Conservation (phyloP, 108 stramenopile genomes). For the Pseudonitzschia multiseries region DNA sequence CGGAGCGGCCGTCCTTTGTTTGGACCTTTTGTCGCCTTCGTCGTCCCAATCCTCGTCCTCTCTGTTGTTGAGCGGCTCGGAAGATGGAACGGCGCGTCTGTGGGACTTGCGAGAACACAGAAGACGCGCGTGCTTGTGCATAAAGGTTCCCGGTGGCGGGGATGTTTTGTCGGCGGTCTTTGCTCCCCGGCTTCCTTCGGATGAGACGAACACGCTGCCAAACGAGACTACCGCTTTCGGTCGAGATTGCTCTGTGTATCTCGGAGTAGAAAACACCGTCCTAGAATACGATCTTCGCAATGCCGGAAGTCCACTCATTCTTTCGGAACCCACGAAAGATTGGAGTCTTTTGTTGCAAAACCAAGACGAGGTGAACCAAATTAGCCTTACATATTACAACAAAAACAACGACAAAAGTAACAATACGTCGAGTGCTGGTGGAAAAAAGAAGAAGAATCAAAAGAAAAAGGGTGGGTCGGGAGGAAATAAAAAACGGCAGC, state of each 20-base stretch:
- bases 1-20: slow-evolving; percentile 10
- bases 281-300: slow-evolving; percentile 49
- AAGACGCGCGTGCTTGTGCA: slow-evolving; percentile 50
- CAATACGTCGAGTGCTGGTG: slow-evolving; percentile 19
- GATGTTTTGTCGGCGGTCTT: slow-evolving; percentile 70
- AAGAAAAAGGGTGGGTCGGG: slow-evolving; percentile 14
- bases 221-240: slow-evolving; percentile 7
- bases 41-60: not conserved
- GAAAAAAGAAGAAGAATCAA: slow-evolving; percentile 7
- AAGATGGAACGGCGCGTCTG: slow-evolving; percentile 77
- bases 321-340: slow-evolving; percentile 23
- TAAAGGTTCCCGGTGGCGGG: slow-evolving; percentile 26
- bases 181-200: slow-evolving; percentile 29
- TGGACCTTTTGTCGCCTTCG: slow-evolving; percentile 6
- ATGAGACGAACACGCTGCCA: not conserved
- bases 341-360: slow-evolving; percentile 32
- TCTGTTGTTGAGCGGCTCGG: slow-evolving; percentile 73
- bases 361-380: slow-evolving; percentile 59
- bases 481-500: slow-evolving; percentile 11
- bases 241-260: slow-evolving; percentile 12
- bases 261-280: slow-evolving; percentile 37
- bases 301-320: slow-evolving; percentile 35
- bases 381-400: slow-evolving; percentile 22
- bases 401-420: slow-evolving; percentile 19
- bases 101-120: slow-evolving; percentile 67